These are phyloP conservation scores for Penicillium sp. DNA, from an alignment of 2,329 filamentous ascomycete genomes.

Conservation along the genomic window DNA sequence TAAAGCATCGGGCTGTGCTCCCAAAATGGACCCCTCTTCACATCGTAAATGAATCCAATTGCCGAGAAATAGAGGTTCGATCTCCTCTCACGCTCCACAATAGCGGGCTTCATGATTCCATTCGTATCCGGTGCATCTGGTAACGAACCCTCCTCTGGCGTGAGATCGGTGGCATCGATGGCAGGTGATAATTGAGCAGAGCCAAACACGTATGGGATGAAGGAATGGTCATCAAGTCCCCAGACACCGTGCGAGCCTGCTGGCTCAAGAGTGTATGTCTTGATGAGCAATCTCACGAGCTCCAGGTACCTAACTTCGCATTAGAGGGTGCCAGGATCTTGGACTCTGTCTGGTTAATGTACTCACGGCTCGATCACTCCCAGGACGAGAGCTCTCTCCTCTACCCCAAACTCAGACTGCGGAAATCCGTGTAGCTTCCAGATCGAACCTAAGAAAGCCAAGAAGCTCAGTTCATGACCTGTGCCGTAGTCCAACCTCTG, in stretches of 20 bases:
- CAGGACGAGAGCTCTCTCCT: constrained; percentile 78
- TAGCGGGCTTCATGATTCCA: constrained; percentile 65
- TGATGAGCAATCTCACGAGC: constrained; percentile 79
- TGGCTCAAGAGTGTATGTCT: constrained; percentile 90
- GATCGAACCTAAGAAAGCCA: constrained; percentile 84
- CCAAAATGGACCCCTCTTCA: constrained; percentile 96
- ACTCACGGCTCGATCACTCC: constrained; percentile 80
- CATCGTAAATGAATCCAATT: constrained; percentile 94
- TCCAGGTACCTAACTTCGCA: constrained; percentile 65
- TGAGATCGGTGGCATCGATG: constrained; percentile 63
- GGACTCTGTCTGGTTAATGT: not conserved
- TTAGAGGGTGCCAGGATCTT: constrained; percentile 15
- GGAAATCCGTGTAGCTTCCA: constrained; percentile 88
- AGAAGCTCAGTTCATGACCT: constrained; percentile 90
- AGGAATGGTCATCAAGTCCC: constrained; percentile 97
- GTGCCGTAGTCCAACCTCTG: constrained; percentile 94
- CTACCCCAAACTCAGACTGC: constrained; percentile 54
- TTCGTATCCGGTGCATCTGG: constrained; percentile 69
- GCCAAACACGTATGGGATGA: constrained; percentile 91
- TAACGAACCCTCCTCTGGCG: constrained; percentile 78
- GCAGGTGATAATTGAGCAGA: constrained; percentile 85
- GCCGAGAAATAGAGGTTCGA: constrained; percentile 91
- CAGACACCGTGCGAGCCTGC: constrained; percentile 96
- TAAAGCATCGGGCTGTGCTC: constrained; percentile 92
- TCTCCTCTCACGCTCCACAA: constrained; percentile 66